These are phyloP conservation scores for Ascochyta lentis DNA, from an alignment of 2,329 filamentous ascomycete species.

Conservation along the genomic window DNA sequence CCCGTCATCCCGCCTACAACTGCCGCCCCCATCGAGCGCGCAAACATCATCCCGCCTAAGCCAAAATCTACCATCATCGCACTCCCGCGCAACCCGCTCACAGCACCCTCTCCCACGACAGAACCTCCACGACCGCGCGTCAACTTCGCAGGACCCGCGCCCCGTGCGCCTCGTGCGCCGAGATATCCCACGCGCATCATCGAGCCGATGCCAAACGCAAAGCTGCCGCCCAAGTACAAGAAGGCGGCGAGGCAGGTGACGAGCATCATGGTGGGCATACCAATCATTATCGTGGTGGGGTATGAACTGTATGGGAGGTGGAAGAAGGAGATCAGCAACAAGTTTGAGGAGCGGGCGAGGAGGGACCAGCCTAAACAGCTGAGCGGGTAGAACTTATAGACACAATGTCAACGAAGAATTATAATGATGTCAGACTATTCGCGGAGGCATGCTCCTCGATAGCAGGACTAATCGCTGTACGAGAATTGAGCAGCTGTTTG, in stretches of 20 bases:
- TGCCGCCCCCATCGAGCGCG: constrained; percentile 10
- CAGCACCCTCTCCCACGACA: constrained; percentile 21
- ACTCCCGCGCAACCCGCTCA: constrained; percentile 28
- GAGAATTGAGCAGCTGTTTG: too few relatives aligned
- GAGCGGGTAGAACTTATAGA: neutral
- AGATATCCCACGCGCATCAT: constrained; percentile 23
- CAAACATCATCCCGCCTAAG: constrained; percentile 6
- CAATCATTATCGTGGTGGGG: constrained; percentile 42
- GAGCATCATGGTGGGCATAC: constrained; percentile 45
- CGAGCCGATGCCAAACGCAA: constrained; percentile 28
- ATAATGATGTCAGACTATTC: neutral
- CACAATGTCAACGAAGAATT: neutral
- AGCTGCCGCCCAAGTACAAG: constrained; percentile 42
- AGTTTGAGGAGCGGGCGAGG: constrained; percentile 20
- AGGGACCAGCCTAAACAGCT: neutral
- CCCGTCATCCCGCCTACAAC: constrained; percentile 7
- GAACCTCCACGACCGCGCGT: constrained; percentile 2
- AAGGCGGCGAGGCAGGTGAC: constrained; percentile 39
- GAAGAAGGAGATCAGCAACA: constrained; percentile 24
- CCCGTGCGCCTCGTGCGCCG: constrained; percentile 8
- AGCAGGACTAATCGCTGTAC: too few relatives aligned
- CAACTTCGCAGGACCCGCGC: constrained; percentile 15
- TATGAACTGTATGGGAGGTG: constrained; percentile 41
- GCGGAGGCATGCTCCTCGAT: too few relatives aligned
- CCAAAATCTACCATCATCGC: constrained; percentile 31